Base-by-base conservation (phyloP, 768 basidiomycete species). In the Mycena belliarum region DNA sequence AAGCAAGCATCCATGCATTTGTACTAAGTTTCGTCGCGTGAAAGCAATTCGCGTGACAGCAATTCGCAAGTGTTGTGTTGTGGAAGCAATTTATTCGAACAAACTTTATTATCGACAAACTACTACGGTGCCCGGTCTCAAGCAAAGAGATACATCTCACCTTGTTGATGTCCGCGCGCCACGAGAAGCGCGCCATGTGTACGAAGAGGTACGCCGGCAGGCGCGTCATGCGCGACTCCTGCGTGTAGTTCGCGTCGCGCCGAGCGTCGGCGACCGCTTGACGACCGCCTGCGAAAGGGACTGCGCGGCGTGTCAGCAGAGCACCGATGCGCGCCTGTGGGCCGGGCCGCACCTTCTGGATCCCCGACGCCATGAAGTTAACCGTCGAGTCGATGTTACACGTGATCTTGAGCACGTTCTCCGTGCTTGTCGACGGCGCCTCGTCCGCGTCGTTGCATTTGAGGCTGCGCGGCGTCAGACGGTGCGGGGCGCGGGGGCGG, bases 141-240 rank as follows among this genome's bases (percentile, higher is more conserved):
- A n/a, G n/a, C n/a, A 28, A 16, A 55, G 32, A 23, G 48, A 24
- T 38, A 21, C 12, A 45, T n/a, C n/a, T n/a, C n/a, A n/a, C n/a
- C 77, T 89, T 93, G 49, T 73, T 74, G 57, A 97, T 95, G 63
- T 98, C 97, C 35, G 83, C 79, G 58, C 93, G 79, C 97, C 97
- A 99, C 53, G 87, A 89, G 71, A 98, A 99, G 45, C 97, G 90
- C 14, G 95, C 95, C 89, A 98, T 92, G 66, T 98, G 94, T 5
- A 98, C 84, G 6, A 88, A 87, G 21, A 97, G 81, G 66, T 91
- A 95, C 6, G 84, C 72, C 0, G 97, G 97, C 14, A 98, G 76
- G 21, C 95, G 83, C 12, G 91, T 84, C 48, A 99, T 67, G 10
- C 94, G 87, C 4, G 91, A 88, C 35, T 83, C 85, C 67, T 92